Evolutionary conservation across 257 asterid genomes (phyloP).

Genomic region (Solanum paucissectum): DNA sequence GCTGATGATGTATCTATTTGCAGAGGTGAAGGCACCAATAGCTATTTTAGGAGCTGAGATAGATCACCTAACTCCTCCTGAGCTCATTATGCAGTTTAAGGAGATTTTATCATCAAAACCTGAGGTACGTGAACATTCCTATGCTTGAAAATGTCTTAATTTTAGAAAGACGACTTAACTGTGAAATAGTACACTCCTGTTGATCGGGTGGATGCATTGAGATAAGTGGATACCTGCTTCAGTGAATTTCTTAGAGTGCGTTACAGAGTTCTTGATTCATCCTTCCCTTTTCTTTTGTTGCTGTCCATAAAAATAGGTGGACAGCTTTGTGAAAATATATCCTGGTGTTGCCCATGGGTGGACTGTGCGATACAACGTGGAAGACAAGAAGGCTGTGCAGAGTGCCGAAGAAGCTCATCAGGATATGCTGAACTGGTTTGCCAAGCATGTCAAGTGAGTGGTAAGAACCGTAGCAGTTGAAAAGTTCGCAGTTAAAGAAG

Average conservation of each 20-base stretch:
- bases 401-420: slow-evolving; percentile 2
- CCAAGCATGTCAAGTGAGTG: not conserved
- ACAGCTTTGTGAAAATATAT: not conserved
- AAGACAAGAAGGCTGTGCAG: not conserved
- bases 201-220: not conserved
- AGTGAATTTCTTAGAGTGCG: not conserved
- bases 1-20: not conserved
- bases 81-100: slow-evolving; percentile 36
- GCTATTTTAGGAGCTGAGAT: slow-evolving; percentile 55
- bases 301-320: not conserved
- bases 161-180: not conserved
- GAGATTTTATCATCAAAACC: slow-evolving; percentile 35
- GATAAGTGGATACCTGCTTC: not conserved
- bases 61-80: slow-evolving; percentile 35
- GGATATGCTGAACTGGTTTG: not conserved
- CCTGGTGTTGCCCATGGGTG: not conserved
- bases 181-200: not conserved
- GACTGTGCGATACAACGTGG: not conserved
- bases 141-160: not conserved
- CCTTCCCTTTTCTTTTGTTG: not conserved
- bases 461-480: too few relatives aligned
- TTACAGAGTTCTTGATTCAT: not conserved
- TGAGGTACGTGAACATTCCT: slow-evolving; percentile 27
- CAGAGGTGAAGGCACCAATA: slow-evolving; percentile 44
- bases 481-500: not conserved